phyloP scores from a whole-genome alignment of 2,329 filamentous ascomycete genomes.

The Aspergillus aculeatinus region DNA sequence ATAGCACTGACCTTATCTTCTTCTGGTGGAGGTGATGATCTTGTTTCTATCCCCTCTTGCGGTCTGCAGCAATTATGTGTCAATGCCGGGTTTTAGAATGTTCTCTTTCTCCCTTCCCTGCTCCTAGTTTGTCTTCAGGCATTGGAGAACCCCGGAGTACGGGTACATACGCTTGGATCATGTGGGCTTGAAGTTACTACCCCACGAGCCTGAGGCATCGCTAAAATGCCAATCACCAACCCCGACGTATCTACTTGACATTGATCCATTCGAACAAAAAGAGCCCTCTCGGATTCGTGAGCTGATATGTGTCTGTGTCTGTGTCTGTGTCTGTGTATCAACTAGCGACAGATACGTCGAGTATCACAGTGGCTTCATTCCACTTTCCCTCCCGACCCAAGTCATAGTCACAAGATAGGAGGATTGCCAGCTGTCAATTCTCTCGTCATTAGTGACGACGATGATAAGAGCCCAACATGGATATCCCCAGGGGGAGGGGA shows the following conservation, averaged over 20 bases:
- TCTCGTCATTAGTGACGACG: slow-evolving; percentile 4
- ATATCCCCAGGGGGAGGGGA: background rate
- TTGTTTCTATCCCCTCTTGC: slow-evolving; percentile 9
- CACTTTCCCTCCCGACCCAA: background rate
- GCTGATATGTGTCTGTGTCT: background rate
- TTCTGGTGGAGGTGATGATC: slow-evolving; percentile 5
- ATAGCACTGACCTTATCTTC: slow-evolving; percentile 11
- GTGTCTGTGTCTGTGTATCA: no score
- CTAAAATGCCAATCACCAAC: background rate
- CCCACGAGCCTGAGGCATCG: no score
- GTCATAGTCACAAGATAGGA: slow-evolving; percentile 21
- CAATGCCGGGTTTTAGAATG: background rate
- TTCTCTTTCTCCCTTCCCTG: background rate
- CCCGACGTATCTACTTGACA: background rate
- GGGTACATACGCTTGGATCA: background rate
- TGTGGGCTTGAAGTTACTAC: background rate
- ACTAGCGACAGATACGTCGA: background rate
- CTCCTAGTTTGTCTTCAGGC: background rate
- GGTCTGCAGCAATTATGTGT: slow-evolving; percentile 14
- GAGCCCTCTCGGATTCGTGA: no score
- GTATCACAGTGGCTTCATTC: slow-evolving; percentile 14
- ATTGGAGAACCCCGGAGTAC: background rate
- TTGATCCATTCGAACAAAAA: background rate
- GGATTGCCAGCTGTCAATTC: slow-evolving; percentile 21
- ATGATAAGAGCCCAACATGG: background rate